phyloP scores from a whole-genome alignment of 257 asterid species.

The Jasminum sambac region DNA sequence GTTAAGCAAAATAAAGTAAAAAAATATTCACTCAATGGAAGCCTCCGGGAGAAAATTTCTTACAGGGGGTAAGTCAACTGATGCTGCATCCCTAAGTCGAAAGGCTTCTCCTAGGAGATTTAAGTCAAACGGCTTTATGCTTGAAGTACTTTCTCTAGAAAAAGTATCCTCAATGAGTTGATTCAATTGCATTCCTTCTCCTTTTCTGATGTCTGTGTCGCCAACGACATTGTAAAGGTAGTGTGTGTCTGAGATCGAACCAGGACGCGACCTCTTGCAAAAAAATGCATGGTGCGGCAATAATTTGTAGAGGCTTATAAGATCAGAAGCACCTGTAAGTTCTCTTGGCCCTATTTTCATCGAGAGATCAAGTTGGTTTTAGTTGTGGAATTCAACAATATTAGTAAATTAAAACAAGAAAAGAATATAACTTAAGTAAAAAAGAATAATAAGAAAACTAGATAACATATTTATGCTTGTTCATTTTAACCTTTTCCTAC shows the following conservation, averaged over 20 bases:
- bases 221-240: conserved; percentile 57
- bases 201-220: conserved; percentile 50
- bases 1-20: conserved; percentile 8
- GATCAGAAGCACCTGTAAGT: conserved; percentile 54
- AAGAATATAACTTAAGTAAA: not conserved
- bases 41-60: conserved; percentile 17
- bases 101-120: conserved; percentile 52
- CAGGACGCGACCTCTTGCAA: conserved; percentile 49
- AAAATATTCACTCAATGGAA: conserved; percentile 18
- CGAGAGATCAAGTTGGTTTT: conserved; percentile 10
- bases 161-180: conserved; percentile 34
- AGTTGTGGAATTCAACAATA: not conserved
- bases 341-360: conserved; percentile 46
- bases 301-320: conserved; percentile 47
- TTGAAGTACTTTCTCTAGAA: conserved; percentile 19
- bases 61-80: conserved; percentile 38
- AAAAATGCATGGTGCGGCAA: conserved; percentile 48
- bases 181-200: conserved; percentile 57
- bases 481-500: too few relatives aligned
- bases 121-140: conserved; percentile 43
- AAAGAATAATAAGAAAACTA: not conserved
- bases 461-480: not conserved
- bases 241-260: conserved; percentile 44
- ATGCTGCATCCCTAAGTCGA: conserved; percentile 38
- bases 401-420: not conserved